phyloP scores from a whole-genome alignment of 2,329 filamentous ascomycete genomes.

The Bipolaris oryzae region DNA sequence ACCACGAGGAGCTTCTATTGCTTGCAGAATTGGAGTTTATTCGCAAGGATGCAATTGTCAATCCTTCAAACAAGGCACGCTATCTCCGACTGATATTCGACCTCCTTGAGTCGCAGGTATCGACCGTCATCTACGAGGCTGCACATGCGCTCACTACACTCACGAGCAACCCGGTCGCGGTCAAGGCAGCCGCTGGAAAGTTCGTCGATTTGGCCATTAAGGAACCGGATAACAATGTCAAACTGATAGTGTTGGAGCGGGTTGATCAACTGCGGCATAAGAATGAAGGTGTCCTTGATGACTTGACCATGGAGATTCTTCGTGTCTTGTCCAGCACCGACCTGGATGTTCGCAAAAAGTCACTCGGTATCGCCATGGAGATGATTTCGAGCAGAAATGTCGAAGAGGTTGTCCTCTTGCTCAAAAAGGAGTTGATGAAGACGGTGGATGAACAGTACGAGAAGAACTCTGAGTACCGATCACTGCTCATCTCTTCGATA shows the following conservation, averaged over 20 bases:
- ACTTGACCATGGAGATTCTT: constrained; percentile 95
- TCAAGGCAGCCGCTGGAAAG: constrained; percentile 94
- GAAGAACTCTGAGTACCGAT: constrained; percentile 69
- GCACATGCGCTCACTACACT: constrained; percentile 92
- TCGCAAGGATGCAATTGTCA: constrained; percentile 93
- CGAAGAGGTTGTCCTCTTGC: constrained; percentile 90
- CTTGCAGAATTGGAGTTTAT: constrained; percentile 97
- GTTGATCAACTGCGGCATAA: constrained; percentile 86
- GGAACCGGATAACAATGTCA: constrained; percentile 98
- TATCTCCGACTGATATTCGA: constrained; percentile 97
- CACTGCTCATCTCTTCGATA: constrained; percentile 93
- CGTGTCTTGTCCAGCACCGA: constrained; percentile 94
- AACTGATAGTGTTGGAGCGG: constrained; percentile 94
- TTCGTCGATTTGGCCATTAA: constrained; percentile 98
- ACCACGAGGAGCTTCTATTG: constrained; percentile 91
- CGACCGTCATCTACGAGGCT: constrained; percentile 96
- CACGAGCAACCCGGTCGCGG: constrained; percentile 94
- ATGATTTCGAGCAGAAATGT: constrained; percentile 99
- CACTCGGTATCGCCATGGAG: constrained; percentile 85
- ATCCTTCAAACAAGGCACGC: constrained; percentile 91
- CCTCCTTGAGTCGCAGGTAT: constrained; percentile 87
- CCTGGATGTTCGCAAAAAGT: constrained; percentile 92
- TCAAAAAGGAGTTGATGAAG: constrained; percentile 98
- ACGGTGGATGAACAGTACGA: constrained; percentile 98
- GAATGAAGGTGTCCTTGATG: constrained; percentile 90